Base-by-base conservation (phyloP, 2,329 filamentous ascomycete species). In the Dactylonectria estremocensis region DNA sequence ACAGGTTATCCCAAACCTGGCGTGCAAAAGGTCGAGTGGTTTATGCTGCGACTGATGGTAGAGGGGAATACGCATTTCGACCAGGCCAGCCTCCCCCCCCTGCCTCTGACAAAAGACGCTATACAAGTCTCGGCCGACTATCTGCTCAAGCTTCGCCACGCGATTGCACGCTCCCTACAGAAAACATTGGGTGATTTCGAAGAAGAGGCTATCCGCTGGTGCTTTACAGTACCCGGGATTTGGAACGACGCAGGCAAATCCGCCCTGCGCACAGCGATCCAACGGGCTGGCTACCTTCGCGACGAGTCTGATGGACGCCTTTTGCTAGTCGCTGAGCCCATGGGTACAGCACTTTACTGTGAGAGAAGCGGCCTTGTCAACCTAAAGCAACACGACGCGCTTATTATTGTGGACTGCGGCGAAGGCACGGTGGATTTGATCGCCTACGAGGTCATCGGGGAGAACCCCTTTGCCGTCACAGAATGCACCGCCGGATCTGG, bases 161-260 rank as follows among this genome's bases (percentile, higher is more conserved):
- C 95, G 2, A 98, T 98, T 95, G 91, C 95, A 75, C 92, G 94
- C 69, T 94, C 97, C 76, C 86, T 99, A 67, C 94, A 97, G 81
- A 98, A 98, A 88, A 97, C 95, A 1, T 98, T 37, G 95, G 96
- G 60, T 16, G 96, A 98, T 80, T 95, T 98, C 1, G 95, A 98
- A 84, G 96, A 98, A 85, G 92, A 95, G 77, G 98, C 98, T 81
- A 99, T 98, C 76, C 90, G 94, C 74, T 98, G 98, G 83, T 98
- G 97, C 82, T 86, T 99, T 76, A 98, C 96, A 2, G 96, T 98
- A 14, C 96, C 96, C n/a, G 95, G 95, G 74, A 98, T 98, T 75
- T 98, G 96, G 95, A 98, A 98, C 81, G 95, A 98, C 84, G 95
- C 95, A 48, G 96, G 95, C 74, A 98, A 98, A 85, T 95, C 95